Base-by-base conservation (phyloP, 2,329 filamentous ascomycete species). In the Nigrograna mackinnonii region DNA sequence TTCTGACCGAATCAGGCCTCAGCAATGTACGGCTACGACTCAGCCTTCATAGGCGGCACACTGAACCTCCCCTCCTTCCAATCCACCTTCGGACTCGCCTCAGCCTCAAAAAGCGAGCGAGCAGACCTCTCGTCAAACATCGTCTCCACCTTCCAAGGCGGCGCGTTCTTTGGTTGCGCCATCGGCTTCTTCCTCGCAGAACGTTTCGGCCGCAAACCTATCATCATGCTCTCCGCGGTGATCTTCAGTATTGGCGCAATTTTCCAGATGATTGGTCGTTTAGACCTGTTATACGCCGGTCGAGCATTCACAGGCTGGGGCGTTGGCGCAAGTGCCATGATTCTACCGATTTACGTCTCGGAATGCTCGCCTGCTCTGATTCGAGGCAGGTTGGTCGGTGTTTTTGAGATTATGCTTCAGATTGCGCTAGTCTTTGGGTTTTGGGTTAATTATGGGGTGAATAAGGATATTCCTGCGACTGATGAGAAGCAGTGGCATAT, bases 91-190 rank as follows among this genome's bases (percentile, higher is more conserved):
- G 54, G 71, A n/a, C 85, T 89, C 55, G 70, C 62, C 4, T 54
- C 63, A 3, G 77, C 83, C 65, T 67, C 60, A 4, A 41, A 59
- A 1, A 35, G 54, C 3, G 59, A 77, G 14, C 68, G 81, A 20
- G 76, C 81, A 19, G 66, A 85, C 4, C 68, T 86, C 40, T 82
- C 80, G 55, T 74, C 83, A 57, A 90, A 89, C 64, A 89, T 90
- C 48, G 86, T 89, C 41, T 88, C 84, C 33, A 79, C 84, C 43
- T 90, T 87, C 70, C 87, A 91, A 68, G 87, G 86, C 7, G 87
- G 87, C 43, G 86, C 86, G 46, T 90, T 91, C 71, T 90, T 91
- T 53, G 87, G 87, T 40, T 80, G 82, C n/a, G 70, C 90, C 30
- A 78, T 80, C 46, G 86, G 83, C 43, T 89, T 85, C 52, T 73